Base-by-base conservation (phyloP, 805 yeast species). In the Naumovozyma castellii region DNA sequence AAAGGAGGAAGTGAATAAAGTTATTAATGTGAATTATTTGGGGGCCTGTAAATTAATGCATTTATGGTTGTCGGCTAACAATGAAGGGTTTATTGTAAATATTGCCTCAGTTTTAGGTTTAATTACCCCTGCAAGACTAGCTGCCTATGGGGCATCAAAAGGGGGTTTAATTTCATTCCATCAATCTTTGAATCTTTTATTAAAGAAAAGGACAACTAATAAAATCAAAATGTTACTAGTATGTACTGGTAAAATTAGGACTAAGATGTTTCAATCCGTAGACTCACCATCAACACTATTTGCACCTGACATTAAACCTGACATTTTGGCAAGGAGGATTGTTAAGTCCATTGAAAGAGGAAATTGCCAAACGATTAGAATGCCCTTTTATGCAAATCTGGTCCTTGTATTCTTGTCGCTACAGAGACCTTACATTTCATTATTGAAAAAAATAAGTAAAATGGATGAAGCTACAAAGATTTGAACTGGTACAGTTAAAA, bases 141-240 rank as follows among this genome's bases (percentile, higher is more conserved):
- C 76, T 40, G 83, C 83, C 0, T 90, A 90, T 54, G 95, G 95
- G 0, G 95, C 97, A 0, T 75, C 94, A 13, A 90, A 90, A 57
- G 80, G 94, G 0, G 97, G 94, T 0, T 61, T 85, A 20, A 75
- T 90, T 38, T 87, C 90, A 0, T 62, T 87, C 32, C 97, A 88
- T 56, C 94, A 84, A 56, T 78, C 90, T 1, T 62, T 90, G 28
- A 75, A 83, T 0, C 76, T 75, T 51, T 92, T 83, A 57, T 54
- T 83, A 20, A 54, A 32, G 4, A 27, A 32, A 13, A 22, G 18
- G 3, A 14, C 18, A 3, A 15, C 28, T 0, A 13, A 70, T 27
- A 64, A 61, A 38, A 57, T 90, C 14, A 78, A 78, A 48, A 80
- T 94, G 0, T 62, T 90, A 41, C 65, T 90, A 28, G 69, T 90